Percentiles rank a stretch among this genome's conserved stretches.
These are phyloP conservation scores for Globisporangium middletonii DNA, from an alignment of 352 stramenopile species.

Conservation along the genomic window DNA sequence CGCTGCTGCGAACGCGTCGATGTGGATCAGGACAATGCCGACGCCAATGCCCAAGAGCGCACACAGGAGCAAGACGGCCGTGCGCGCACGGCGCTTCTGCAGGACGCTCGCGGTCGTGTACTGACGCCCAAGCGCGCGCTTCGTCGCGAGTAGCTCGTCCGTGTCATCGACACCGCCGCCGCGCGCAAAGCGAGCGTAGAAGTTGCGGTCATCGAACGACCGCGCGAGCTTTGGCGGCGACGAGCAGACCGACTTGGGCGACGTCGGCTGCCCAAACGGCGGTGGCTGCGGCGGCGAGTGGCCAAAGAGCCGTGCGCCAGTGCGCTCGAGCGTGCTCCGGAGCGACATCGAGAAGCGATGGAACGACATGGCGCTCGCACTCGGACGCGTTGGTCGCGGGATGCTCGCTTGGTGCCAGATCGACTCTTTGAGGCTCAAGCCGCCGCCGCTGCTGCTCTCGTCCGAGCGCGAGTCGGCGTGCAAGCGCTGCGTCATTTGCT, in stretches of 20 bases:
- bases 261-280: conserved; percentile 21
- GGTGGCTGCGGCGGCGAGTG: conserved; percentile 2
- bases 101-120: conserved; percentile 8
- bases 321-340: conserved; percentile 29
- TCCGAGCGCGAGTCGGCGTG: conserved; percentile 12
- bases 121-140: conserved; percentile 5
- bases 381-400: conserved; percentile 8
- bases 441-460: conserved; percentile 8
- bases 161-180: conserved; percentile 22
- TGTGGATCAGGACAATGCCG: conserved; percentile 25
- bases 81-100: conserved; percentile 9
- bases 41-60: conserved; percentile 27
- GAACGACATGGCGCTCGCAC: conserved; percentile 22
- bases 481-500: conserved; percentile 2
- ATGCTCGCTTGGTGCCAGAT: conserved; percentile 20
- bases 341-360: conserved; percentile 36
- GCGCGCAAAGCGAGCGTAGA: conserved; percentile 26
- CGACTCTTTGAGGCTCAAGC: conserved; percentile 27
- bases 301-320: conserved; percentile 17
- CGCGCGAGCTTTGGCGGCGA: conserved; percentile 28
- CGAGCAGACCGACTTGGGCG: conserved; percentile 35
- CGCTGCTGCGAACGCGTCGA: conserved; percentile 14
- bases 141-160: conserved; percentile 17
- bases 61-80: conserved; percentile 18
- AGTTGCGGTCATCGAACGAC: conserved; percentile 37